Conservation (phyloP, 2,329 filamentous ascomycete genomes). For the Paecilomyces sp. region DNA sequence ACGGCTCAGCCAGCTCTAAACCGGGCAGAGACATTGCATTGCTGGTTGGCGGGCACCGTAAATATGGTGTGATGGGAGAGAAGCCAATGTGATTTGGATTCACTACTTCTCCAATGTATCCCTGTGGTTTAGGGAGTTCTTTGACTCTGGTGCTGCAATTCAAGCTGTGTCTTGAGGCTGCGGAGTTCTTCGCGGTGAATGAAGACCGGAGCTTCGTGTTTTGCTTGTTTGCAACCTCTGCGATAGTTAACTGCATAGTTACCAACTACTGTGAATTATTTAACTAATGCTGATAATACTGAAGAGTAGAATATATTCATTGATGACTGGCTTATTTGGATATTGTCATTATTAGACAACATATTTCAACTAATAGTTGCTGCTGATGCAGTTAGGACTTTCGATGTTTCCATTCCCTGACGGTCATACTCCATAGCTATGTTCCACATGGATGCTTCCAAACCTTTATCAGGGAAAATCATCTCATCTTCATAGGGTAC, state of each 20-base stretch:
- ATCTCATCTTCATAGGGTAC: background rate
- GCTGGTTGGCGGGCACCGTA: conserved; percentile 1
- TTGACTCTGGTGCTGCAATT: background rate
- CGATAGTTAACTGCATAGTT: background rate
- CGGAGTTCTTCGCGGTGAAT: background rate
- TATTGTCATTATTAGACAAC: too few species aligned
- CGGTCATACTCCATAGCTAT: too few species aligned
- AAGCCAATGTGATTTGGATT: background rate
- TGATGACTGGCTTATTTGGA: background rate
- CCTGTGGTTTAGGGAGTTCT: background rate
- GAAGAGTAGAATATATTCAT: background rate
- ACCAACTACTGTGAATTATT: background rate
- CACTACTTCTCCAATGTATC: background rate
- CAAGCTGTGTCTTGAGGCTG: background rate
- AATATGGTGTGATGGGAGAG: background rate
- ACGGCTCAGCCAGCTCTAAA: conserved; percentile 59
- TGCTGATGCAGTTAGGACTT: too few species aligned
- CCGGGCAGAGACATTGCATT: conserved; percentile 64
- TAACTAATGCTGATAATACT: too few species aligned
- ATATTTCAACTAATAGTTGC: too few species aligned
- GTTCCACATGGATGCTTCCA: background rate
- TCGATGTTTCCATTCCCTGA: too few species aligned
- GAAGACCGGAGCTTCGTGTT: background rate
- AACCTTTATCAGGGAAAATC: too few species aligned
- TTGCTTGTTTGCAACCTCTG: background rate